A percentile compares a stretch with the other conserved stretches of the same genome.
Conservation (phyloP, 1,139 yeast species). For the Protomyces arabidopsidicola region DNA sequence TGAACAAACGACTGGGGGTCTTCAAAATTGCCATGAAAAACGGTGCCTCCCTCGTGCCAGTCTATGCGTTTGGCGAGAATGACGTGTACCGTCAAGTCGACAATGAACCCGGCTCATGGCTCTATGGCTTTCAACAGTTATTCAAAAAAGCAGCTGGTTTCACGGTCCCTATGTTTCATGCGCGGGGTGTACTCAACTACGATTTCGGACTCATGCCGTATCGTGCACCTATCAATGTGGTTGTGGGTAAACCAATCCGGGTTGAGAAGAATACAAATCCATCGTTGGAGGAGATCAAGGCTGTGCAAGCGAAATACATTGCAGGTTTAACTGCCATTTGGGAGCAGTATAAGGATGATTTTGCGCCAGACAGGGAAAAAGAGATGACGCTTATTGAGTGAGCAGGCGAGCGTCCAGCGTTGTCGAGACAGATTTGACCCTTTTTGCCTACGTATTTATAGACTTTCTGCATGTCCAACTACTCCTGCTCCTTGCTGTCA, state of each 20-base stretch:
- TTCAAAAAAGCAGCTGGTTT: constrained; percentile 68
- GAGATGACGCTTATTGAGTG: constrained; percentile 31
- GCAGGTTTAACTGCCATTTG: constrained; percentile 61
- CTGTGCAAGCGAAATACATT: constrained; percentile 70
- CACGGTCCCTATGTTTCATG: constrained; percentile 86
- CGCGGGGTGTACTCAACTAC: constrained; percentile 86
- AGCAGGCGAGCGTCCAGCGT: neutral
- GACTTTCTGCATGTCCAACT: neutral
- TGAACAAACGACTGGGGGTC: constrained; percentile 80
- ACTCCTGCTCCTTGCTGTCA: too few relatives aligned
- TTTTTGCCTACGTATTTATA: neutral
- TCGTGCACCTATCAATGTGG: constrained; percentile 72
- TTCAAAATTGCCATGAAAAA: constrained; percentile 76
- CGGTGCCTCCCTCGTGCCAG: constrained; percentile 78
- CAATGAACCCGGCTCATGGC: constrained; percentile 53
- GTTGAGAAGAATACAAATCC: constrained; percentile 54
- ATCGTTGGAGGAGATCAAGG: constrained; percentile 51
- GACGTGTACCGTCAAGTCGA: constrained; percentile 60
- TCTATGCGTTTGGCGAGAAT: constrained; percentile 89
- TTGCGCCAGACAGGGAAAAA: constrained; percentile 30
- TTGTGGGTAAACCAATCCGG: constrained; percentile 74
- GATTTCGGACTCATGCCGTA: constrained; percentile 89
- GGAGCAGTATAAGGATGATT: constrained; percentile 63
- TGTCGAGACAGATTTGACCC: neutral
- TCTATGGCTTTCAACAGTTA: constrained; percentile 60